Percentiles rank a stretch among this genome's conserved stretches.
Evolutionary conservation across 2,329 filamentous ascomycete species (phyloP).

Genomic region (Alternaria panax): DNA sequence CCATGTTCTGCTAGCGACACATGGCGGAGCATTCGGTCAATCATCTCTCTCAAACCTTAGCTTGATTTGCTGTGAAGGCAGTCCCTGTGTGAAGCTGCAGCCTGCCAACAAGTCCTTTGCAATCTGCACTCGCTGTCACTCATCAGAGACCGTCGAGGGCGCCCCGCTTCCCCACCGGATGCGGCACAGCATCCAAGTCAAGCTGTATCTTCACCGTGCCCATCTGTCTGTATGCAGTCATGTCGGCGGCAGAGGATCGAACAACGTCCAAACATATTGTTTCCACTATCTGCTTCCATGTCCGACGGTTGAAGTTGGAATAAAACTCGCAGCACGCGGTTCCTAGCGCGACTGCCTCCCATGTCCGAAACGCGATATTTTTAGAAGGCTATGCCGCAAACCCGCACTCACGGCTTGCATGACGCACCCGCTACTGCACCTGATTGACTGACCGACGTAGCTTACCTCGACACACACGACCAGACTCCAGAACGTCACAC

Average conservation of each 20-base stretch:
- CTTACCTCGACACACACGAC: slow-evolving; percentile 13
- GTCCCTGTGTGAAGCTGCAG: slow-evolving; percentile 9
- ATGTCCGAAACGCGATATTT: slow-evolving; percentile 28
- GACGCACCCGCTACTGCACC: slow-evolving; percentile 24
- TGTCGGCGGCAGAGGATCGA: slow-evolving; percentile 1
- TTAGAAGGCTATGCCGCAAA: slow-evolving; percentile 23
- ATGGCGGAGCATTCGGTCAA: slow-evolving; percentile 12
- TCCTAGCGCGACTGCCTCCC: slow-evolving; percentile 20
- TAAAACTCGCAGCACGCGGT: slow-evolving; percentile 23
- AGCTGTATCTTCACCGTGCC: slow-evolving; percentile 1
- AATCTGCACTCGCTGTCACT: background rate
- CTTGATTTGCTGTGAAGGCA: background rate
- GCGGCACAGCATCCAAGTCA: slow-evolving; percentile 4
- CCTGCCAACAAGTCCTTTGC: slow-evolving; percentile 5
- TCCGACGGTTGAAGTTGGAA: slow-evolving; percentile 24
- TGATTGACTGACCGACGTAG: slow-evolving; percentile 12
- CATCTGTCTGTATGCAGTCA: background rate
- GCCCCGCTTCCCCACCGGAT: slow-evolving; percentile 11
- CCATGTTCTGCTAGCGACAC: slow-evolving; percentile 24
- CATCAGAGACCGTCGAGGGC: slow-evolving; percentile 1
- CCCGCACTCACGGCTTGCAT: slow-evolving; percentile 13
- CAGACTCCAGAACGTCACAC: slow-evolving; percentile 19
- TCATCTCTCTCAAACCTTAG: slow-evolving; percentile 7
- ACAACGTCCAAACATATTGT: slow-evolving; percentile 2
- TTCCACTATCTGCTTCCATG: slow-evolving; percentile 1